A percentile compares a stretch with the other conserved stretches of the same genome.
phyloP scores from a whole-genome alignment of 2,329 filamentous ascomycete species.

The Corinectria fuckeliana region DNA sequence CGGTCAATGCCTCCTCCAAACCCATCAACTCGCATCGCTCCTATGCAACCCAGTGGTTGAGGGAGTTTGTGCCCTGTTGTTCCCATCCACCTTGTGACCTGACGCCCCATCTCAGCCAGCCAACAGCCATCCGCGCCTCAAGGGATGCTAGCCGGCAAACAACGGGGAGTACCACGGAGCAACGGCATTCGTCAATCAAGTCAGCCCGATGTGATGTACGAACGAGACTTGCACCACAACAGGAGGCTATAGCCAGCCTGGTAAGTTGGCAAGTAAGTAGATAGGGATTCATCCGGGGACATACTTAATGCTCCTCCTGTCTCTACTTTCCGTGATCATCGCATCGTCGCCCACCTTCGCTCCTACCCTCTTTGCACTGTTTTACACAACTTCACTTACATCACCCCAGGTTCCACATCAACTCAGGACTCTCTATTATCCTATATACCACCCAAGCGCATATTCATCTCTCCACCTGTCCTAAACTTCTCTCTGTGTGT shows the following conservation, averaged over 20 bases:
- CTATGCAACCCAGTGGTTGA: conserved; percentile 7
- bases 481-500: not conserved
- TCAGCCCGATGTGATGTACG: conserved; percentile 6
- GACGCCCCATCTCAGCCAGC: conserved; percentile 25
- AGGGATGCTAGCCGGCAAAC: conserved; percentile 4
- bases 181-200: conserved; percentile 1
- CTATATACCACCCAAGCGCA: not conserved
- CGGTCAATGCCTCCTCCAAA: conserved; percentile 21
- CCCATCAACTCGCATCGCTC: conserved; percentile 14
- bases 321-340: not conserved
- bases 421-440: not conserved
- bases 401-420: not conserved
- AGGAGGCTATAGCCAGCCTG: not conserved
- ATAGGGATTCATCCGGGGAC: not conserved
- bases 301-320: conserved; percentile 8
- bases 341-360: not conserved
- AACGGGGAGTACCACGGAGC: not conserved
- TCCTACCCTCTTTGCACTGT: not conserved
- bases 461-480: conserved; percentile 2
- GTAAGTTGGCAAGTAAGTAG: not conserved
- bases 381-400: not conserved
- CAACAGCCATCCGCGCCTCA: conserved; percentile 29
- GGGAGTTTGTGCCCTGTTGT: conserved; percentile 6
- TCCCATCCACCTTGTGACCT: conserved; percentile 15
- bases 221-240: not conserved